These are phyloP conservation scores for Fraxinus velutina DNA, from an alignment of 305 asterid genomes.

Conservation along the genomic window DNA sequence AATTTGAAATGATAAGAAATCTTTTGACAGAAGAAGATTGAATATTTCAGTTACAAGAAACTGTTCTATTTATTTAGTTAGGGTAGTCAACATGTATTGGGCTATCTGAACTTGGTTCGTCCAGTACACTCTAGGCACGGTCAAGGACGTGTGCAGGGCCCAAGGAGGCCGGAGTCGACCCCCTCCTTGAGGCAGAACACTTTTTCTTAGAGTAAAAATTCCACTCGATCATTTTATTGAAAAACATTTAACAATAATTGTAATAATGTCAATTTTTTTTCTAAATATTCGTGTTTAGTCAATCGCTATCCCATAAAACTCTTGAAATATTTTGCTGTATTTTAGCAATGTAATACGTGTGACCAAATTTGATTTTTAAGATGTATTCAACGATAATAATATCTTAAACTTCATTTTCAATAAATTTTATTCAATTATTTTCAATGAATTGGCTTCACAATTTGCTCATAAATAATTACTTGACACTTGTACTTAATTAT, in stretches of 20 bases:
- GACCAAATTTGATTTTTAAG: not conserved
- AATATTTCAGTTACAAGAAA: not conserved
- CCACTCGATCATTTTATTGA: not conserved
- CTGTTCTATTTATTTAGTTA: not conserved
- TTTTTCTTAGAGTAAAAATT: too few species aligned
- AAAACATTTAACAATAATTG: too few species aligned
- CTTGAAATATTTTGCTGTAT: not conserved
- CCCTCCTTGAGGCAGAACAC: not conserved
- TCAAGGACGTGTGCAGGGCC: not conserved
- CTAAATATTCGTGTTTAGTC: not conserved
- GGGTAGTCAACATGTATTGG: not conserved
- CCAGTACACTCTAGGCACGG: not conserved
- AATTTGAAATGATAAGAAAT: not conserved
- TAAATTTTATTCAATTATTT: not conserved
- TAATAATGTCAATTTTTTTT: too few species aligned
- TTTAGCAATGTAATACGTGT: not conserved
- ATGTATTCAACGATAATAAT: not conserved
- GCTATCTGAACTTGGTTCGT: not conserved
- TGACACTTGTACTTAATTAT: not conserved
- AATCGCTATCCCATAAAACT: not conserved
- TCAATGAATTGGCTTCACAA: not conserved
- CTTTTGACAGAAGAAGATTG: not conserved
- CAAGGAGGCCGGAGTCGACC: not conserved
- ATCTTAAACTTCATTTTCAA: not conserved
- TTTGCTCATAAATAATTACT: not conserved